Evolutionary conservation across 257 asterid species (phyloP), one percentile per base, ranked within the genome.

Genomic region (Gentiana dahurica): DNA sequence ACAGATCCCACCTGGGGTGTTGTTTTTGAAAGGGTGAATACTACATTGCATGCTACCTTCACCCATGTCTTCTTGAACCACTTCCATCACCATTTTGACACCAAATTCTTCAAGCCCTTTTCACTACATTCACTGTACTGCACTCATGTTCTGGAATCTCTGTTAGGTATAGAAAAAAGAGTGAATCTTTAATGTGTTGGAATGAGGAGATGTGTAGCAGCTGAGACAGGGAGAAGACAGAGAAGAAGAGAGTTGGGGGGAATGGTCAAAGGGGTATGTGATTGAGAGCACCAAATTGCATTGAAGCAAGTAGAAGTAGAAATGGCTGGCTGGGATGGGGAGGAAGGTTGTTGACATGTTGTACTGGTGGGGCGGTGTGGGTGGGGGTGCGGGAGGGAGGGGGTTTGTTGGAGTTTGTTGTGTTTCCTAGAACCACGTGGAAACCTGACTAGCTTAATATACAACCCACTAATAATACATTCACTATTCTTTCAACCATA

Each of bases 1-100:
- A 71, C 99, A 92, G 76, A 92, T 82, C 72, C 99, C 99, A 49
- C 98, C 98, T 7, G 94, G 91, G 13, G 78, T 77, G 61, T 76
- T 92, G 83, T 76, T 92, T 12, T 82, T 83, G 86, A 80, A 81
- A 0, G 95, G 95, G 45, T 92, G 99, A 61, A 80, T 79, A 7
- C 77, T 62, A 67, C 99, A 92, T 57, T 80, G 92, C 87, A 80
- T 80, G 69, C 43, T 78, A 12, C 83, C 89, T 36, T 86, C 99
- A 1, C 84, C 95, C 84, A 80, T 76, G 36, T 92, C 99, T 62
- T 92, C 99, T 62, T 81, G 97, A 78, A 88, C 87, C 51, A 86
- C 95, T 67, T 92, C 97, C 95, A 81, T 83, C 69, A 86, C 99
- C 97, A 88, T 87, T 72, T 63, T 68, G 34, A 38, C 32, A 53